Base-by-base conservation (phyloP, 2,329 filamentous ascomycete genomes). In the Xylariaceae sp. region DNA sequence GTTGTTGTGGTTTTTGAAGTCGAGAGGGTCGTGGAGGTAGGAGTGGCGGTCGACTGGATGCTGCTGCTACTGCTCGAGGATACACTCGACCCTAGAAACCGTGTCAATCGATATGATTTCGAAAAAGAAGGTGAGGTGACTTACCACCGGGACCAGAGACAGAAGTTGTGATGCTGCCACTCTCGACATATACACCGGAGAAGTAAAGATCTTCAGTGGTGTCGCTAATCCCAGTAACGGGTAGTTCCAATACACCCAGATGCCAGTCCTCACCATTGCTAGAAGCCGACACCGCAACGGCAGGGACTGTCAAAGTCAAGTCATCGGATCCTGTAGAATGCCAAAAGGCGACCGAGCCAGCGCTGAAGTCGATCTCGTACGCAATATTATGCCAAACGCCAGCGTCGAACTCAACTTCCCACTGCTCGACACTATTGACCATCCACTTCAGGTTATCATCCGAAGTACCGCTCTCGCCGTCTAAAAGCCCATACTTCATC, bases 351-450 rank as follows among this genome's bases (percentile, higher is more conserved):
- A 88, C 82, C 5, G 74, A 79, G 53, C 74, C 69, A 32, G 70
- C 75, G 14, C 65, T 66, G 57, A 88, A 89, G 68, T 88, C 77
- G 47, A 87, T 85, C 62, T 82, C 83, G 58, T 87, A 88, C 38
- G 83, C 85, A 56, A 87, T 74, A 61, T 89, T 89, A 64, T 88
- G 84, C 85, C 85, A 88, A 10, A 82, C 77, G 33, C 74, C 79
- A 1, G 83, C 71, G 42, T 72, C 72, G 63, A 84, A 82, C 50
- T 77, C 70, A 1, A 74, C 72, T 56, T 75, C 77, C 83, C 83
- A 88, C 55, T 85, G 69, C 40, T 74, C 76, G 55, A 74, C 67
- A 14, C 80, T 75, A 48, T 73, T 72, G 8, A 81, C 79, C 64
- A 80, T 77, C 82, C 83, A 88, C 55, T 80, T 77, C 52, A 88